Base-by-base conservation (phyloP, 106 monocot genomes). In the Acorus gramineus region DNA sequence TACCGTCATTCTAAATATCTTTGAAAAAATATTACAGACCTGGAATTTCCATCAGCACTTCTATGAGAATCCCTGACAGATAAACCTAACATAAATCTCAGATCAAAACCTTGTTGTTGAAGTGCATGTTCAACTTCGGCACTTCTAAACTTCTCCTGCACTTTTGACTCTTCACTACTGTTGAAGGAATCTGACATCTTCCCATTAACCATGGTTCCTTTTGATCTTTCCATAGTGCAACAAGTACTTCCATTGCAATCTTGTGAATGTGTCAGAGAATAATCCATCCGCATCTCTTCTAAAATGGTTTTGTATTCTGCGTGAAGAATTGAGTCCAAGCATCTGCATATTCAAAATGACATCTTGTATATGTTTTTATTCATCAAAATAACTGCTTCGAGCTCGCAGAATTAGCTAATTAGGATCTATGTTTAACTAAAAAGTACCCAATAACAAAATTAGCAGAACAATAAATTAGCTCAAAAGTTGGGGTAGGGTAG, bases 261-360 rank as follows among this genome's bases (percentile, higher is more conserved):
- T 56, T 74, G 12, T 9, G 66, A 59, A 55, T 60, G 53, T 5
- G 57, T 79, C 43, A 72, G 67, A 53, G 78, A 66, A 70, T 96
- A 90, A 66, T 73, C 80, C 5, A 57, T 51, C 10, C 96, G 79
- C 96, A 96, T 87, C 57, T 96, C 86, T 67, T 96, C 96, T 43
- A 96, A 75, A 13, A 91, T 57, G 57, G 60, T 53, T 80, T 91
- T 96, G 69, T 96, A 87, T 69, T 96, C 96, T 63, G 91, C 96
- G 76, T 96, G 96, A 67, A 96, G 75, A 77, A 91, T 77, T 4
- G 87, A 78, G 57, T 96, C 96, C 80, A 96, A 72, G 72, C 64
- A 96, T 78, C 96, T 96, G 75, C 12, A 61, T 56, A 61, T 42
- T 61, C 28, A 44, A 28, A 28, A 28, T 28, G 28, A 28, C 28